Evolutionary conservation across 2,329 filamentous ascomycete genomes (phyloP).

Genomic region (Byssoonygena ceratinophila): DNA sequence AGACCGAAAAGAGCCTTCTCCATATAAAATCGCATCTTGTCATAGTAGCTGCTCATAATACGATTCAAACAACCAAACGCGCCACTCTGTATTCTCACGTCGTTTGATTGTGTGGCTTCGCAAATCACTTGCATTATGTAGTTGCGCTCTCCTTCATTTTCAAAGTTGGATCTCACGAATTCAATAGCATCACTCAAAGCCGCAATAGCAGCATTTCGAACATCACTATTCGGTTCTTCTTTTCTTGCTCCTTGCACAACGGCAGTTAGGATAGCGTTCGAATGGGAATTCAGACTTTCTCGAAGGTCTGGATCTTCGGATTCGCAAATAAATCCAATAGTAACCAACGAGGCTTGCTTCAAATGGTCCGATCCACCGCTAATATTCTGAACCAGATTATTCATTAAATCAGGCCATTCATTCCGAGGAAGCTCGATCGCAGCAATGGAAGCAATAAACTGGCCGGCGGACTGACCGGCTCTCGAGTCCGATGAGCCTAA

Average conservation of each 20-base stretch:
- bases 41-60: slow-evolving; percentile 98
- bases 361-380: slow-evolving; percentile 74
- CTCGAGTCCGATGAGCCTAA: slow-evolving; percentile 67
- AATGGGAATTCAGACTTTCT: slow-evolving; percentile 69
- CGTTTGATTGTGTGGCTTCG: slow-evolving; percentile 90
- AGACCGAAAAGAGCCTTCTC: slow-evolving; percentile 97
- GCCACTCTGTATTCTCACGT: slow-evolving; percentile 84
- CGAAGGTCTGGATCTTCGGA: slow-evolving; percentile 81
- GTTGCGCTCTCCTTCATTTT: slow-evolving; percentile 97
- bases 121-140: slow-evolving; percentile 99
- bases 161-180: slow-evolving; percentile 96
- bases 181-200: slow-evolving; percentile 93
- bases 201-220: slow-evolving; percentile 83
- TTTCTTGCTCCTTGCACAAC: slow-evolving; percentile 96
- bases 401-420: slow-evolving; percentile 90
- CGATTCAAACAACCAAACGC: slow-evolving; percentile 96
- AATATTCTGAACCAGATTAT: slow-evolving; percentile 80
- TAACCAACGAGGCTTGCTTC: slow-evolving; percentile 86
- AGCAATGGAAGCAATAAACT: slow-evolving; percentile 91
- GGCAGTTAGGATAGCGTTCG: slow-evolving; percentile 93
- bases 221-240: slow-evolving; percentile 84
- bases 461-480: slow-evolving; percentile 79
- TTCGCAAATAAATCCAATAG: slow-evolving; percentile 98
- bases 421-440: slow-evolving; percentile 85
- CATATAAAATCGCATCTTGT: slow-evolving; percentile 99